Conservation (phyloP, 495 filamentous ascomycete species). For the Hypoxylon fragiforme region DNA sequence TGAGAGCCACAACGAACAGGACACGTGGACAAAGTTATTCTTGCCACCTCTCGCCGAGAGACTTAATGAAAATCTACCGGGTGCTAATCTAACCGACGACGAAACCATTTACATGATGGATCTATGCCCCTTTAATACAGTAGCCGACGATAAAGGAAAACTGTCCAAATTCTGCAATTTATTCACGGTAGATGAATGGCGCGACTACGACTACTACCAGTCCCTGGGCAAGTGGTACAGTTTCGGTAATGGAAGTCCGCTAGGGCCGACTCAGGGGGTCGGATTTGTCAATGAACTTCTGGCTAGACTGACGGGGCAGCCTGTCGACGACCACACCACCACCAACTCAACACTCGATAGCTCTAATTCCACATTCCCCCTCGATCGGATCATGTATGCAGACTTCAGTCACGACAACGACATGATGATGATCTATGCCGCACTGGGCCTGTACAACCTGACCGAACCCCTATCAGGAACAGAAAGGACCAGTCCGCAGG, state of each 20-base stretch:
- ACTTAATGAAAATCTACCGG: conserved; percentile 63
- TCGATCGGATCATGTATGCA: conserved; percentile 67
- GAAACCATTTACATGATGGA: conserved; percentile 78
- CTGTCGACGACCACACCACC: conserved; percentile 70
- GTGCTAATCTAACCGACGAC: conserved; percentile 58
- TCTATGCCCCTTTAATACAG: conserved; percentile 79
- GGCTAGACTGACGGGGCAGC: conserved; percentile 67
- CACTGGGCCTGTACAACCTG: conserved; percentile 72
- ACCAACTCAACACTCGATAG: conserved; percentile 74
- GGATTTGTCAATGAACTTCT: conserved; percentile 85
- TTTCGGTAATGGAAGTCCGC: conserved; percentile 70
- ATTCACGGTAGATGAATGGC: conserved; percentile 72
- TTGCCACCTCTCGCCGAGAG: conserved; percentile 62
- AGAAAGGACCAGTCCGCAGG: conserved; percentile 45
- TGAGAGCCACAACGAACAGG: conserved; percentile 54
- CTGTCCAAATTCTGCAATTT: conserved; percentile 70
- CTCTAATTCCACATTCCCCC: conserved; percentile 64
- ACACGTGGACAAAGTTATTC: conserved; percentile 59
- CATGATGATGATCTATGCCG: conserved; percentile 71
- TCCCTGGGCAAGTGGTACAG: conserved; percentile 80
- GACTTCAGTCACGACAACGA: conserved; percentile 91
- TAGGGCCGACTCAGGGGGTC: conserved; percentile 80
- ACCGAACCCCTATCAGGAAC: conserved; percentile 54
- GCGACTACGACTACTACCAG: conserved; percentile 74
- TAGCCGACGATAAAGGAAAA: conserved; percentile 51